Evolutionary conservation across 176 grass and related monocot species (phyloP).

Genomic region (Musa acuminata): DNA sequence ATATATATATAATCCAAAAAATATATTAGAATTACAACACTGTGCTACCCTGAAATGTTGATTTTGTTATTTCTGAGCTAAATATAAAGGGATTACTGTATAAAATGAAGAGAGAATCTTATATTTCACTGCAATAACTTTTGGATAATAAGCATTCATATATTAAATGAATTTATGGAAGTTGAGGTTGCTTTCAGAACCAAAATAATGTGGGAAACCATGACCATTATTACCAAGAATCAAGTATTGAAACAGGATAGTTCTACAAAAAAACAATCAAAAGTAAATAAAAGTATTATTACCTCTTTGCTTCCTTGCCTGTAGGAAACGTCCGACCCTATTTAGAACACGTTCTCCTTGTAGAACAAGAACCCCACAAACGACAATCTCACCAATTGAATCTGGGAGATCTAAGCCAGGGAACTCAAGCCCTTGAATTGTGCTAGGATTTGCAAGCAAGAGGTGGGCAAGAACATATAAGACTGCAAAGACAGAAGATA

Average conservation of each 20-base stretch:
- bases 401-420: constrained; percentile 81
- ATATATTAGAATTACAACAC: background rate
- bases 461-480: constrained; percentile 71
- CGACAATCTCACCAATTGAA: constrained; percentile 82
- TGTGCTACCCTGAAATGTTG: background rate
- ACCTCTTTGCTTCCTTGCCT: constrained; percentile 81
- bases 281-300: background rate
- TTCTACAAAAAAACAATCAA: background rate
- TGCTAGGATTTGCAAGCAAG: constrained; percentile 52
- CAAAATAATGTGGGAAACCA: too few species aligned
- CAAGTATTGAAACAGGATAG: too few species aligned
- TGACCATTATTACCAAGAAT: too few species aligned
- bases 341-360: constrained; percentile 74
- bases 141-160: background rate
- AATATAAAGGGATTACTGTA: background rate
- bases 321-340: constrained; percentile 61
- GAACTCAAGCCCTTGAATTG: constrained; percentile 85
- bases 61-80: background rate
- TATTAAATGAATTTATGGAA: background rate
- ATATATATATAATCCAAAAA: background rate
- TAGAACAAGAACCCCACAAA: constrained; percentile 76
- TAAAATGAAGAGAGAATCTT: background rate
- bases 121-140: background rate
- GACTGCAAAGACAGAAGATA: constrained; percentile 52
- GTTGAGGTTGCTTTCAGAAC: background rate